These are phyloP conservation scores for Magnusiomyces ingens DNA, from an alignment of 1,139 yeast genomes.

Conservation along the genomic window DNA sequence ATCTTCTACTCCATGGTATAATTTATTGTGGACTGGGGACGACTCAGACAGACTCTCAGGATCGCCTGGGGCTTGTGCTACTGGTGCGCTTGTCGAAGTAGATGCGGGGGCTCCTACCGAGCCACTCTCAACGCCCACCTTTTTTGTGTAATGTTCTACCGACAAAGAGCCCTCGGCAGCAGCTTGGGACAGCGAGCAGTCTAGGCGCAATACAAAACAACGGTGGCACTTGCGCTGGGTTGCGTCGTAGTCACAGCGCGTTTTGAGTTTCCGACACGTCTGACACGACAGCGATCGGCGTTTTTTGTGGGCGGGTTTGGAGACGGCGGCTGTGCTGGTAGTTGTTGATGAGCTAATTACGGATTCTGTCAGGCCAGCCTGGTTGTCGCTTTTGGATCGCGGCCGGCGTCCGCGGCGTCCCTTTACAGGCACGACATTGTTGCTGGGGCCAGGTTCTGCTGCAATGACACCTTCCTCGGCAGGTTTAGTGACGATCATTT, in stretches of 20 bases:
- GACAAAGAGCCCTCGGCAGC: constrained; percentile 9
- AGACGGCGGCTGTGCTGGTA: too few relatives aligned
- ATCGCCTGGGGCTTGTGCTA: neutral
- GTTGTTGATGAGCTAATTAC: too few relatives aligned
- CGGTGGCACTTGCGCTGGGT: constrained; percentile 42
- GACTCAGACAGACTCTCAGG: neutral
- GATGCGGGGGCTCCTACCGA: neutral
- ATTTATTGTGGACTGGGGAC: too few relatives aligned
- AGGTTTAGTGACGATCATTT: too few relatives aligned
- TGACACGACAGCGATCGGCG: constrained; percentile 45
- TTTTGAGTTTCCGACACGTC: constrained; percentile 47
- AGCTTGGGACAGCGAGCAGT: constrained; percentile 41
- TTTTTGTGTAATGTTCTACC: constrained; percentile 3
- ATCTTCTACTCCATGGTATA: too few relatives aligned
- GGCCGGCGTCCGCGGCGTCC: too few relatives aligned
- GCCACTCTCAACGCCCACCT: constrained; percentile 3
- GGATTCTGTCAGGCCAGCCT: too few relatives aligned
- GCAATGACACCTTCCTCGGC: too few relatives aligned
- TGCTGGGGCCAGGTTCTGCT: neutral
- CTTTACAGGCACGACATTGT: neutral
- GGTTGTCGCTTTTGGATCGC: too few relatives aligned
- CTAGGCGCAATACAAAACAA: constrained; percentile 40
- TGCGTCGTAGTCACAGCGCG: constrained; percentile 46
- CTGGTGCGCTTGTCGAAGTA: neutral
- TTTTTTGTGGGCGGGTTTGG: constrained; percentile 21